These are phyloP conservation scores for Spergularia azorica DNA, from an alignment of 179 eudicot species.

Conservation along the genomic window DNA sequence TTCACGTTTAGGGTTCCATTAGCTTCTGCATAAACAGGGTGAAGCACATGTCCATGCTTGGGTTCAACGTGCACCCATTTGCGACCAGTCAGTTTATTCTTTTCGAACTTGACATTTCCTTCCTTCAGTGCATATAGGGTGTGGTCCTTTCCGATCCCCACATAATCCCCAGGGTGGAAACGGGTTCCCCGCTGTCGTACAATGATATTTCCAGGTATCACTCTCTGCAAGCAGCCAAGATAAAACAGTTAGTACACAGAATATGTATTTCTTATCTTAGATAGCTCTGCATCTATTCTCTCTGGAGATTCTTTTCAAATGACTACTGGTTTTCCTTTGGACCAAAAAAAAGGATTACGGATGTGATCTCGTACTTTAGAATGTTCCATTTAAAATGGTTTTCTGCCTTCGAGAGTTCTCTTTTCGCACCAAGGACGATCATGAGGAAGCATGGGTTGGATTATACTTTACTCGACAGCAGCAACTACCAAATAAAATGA, in stretches of 20 bases:
- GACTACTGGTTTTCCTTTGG: too few species aligned
- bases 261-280: not conserved
- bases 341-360: too few species aligned
- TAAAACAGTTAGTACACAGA: not conserved
- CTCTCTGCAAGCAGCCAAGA: constrained; percentile 51
- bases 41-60: constrained; percentile 77
- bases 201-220: constrained; percentile 87
- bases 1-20: constrained; percentile 15
- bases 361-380: too few species aligned
- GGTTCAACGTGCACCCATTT: constrained; percentile 95
- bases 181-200: constrained; percentile 89
- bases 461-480: too few species aligned
- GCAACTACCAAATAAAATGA: too few species aligned
- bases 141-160: constrained; percentile 89
- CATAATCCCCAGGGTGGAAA: constrained; percentile 85
- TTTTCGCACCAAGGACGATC: too few species aligned
- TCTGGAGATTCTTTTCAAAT: too few species aligned
- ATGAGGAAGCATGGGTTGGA: too few species aligned
- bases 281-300: not conserved
- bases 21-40: constrained; percentile 56
- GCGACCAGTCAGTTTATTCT: constrained; percentile 78
- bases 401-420: too few species aligned
- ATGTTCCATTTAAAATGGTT: too few species aligned
- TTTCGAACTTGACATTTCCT: constrained; percentile 80
- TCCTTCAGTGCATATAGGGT: constrained; percentile 76